Evolutionary conservation across 2,329 filamentous ascomycete species (phyloP), one percentile per base, ranked within the genome.

Genomic region (Leptographium wingfieldii): DNA sequence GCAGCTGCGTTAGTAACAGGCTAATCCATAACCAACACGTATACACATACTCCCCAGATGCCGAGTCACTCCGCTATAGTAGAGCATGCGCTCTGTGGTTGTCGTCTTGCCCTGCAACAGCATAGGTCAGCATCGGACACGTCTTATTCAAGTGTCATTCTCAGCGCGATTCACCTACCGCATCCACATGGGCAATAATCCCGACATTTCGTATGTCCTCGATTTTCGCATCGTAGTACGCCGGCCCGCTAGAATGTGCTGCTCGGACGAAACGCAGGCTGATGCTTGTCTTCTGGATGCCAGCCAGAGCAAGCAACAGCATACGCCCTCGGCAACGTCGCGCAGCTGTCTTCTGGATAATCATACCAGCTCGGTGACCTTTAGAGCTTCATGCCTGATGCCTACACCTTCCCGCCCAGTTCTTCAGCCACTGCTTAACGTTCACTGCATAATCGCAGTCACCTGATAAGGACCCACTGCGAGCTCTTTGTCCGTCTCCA

Each of bases 171-270:
- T 16, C 16, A 38, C 79, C 59, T 72, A 84, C 81, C 60, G 94
- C 94, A 84, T 97, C 94, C 65, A 99, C 96, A 72, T 99, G 94
- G 62, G 94, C 94, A 72, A 99, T 96, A 66, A 99, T 97, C 63
- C 94, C 94, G 70, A 99, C 96, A 70, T 99, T 99, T 66, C 92
- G 82, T 57, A 92, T 94, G 67, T 82, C 82, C 48, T 82, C 77
- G 22, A 84, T 75, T 25, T 67, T 68, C 35, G 70, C 68, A 54
- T 74, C 73, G 38, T 72, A 67, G 48, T 72, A 67, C 1, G 60
- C 54, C 9, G 67, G 35, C 25, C 40, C 49, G 1, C 11, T 27
- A 1, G 62, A n/a, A 7, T 57, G 59, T 1, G 59, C 59, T 11
- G 54, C 49, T 25, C 60, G 56, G n/a, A 5, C 43, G 6, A 52